These are phyloP conservation scores for Paramecium caudatum DNA, from an alignment of 73 alveolate species.

Conservation along the genomic window DNA sequence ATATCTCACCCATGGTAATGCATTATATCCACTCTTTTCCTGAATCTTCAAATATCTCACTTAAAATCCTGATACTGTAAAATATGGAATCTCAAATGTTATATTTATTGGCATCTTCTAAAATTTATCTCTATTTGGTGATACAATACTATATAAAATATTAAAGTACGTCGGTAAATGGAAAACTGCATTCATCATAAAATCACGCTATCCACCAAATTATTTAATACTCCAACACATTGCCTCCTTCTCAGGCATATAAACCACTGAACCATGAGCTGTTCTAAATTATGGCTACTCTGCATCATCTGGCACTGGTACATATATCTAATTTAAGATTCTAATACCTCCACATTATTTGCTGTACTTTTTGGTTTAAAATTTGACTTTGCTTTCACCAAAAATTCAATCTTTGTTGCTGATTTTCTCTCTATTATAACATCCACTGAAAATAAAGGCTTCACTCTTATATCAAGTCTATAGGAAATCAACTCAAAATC, in stretches of 20 bases:
- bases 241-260: constrained; percentile 94
- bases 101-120: constrained; percentile 92
- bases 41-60: constrained; percentile 97
- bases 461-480: constrained; percentile 87
- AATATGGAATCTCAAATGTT: constrained; percentile 98
- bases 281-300: constrained; percentile 95
- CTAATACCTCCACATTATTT: constrained; percentile 89
- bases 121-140: constrained; percentile 86
- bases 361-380: constrained; percentile 96
- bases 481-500: constrained; percentile 97
- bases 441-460: constrained; percentile 71
- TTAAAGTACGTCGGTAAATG: constrained; percentile 93
- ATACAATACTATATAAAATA: constrained; percentile 30
- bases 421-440: constrained; percentile 71
- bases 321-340: constrained; percentile 75
- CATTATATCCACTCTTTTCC: constrained; percentile 98
- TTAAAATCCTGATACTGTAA: constrained; percentile 95
- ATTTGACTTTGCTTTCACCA: constrained; percentile 95
- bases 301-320: constrained; percentile 98
- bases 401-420: constrained; percentile 85
- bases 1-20: constrained; percentile 87
- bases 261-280: constrained; percentile 94
- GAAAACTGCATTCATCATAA: constrained; percentile 94
- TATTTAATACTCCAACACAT: constrained; percentile 97
- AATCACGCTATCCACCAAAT: constrained; percentile 99